Evolutionary conservation across 768 basidiomycete genomes (phyloP).

Genomic region (Lentinula edodes): DNA sequence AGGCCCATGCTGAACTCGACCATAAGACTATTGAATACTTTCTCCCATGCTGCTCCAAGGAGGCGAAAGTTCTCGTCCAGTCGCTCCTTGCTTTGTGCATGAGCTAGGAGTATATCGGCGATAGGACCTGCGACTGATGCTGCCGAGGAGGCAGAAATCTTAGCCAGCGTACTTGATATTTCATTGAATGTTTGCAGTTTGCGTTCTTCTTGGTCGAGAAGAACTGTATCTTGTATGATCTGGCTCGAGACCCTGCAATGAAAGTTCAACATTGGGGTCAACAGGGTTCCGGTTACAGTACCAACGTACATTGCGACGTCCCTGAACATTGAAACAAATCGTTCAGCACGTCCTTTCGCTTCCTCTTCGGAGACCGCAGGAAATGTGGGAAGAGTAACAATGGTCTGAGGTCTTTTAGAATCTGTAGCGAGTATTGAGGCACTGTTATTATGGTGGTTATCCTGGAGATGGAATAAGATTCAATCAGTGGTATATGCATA

Average conservation of each 20-base stretch:
- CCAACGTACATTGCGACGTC: constrained; percentile 6
- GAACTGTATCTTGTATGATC: constrained; percentile 36
- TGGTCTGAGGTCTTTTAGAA: background rate
- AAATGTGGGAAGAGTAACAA: background rate
- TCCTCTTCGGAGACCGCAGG: background rate
- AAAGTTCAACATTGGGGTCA: background rate
- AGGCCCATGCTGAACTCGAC: constrained; percentile 35
- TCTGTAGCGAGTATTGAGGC: background rate
- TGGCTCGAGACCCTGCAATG: constrained; percentile 37
- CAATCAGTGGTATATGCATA: background rate
- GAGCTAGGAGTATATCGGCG: constrained; percentile 35
- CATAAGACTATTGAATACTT: constrained; percentile 36
- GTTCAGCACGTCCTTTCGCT: constrained; percentile 1
- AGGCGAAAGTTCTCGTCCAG: constrained; percentile 32
- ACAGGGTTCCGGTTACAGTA: background rate
- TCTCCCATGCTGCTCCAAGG: constrained; percentile 41
- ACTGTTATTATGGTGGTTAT: background rate
- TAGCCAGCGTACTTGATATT: constrained; percentile 41
- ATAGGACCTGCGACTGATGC: constrained; percentile 39
- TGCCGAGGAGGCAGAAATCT: constrained; percentile 35
- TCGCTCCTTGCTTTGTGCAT: constrained; percentile 36
- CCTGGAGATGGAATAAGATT: background rate
- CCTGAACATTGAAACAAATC: constrained; percentile 14
- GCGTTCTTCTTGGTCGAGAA: constrained; percentile 37
- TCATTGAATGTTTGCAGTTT: constrained; percentile 45